Conservation (phyloP, 2,329 filamentous ascomycete species). For the Arthrobotrys sphaeroides region DNA sequence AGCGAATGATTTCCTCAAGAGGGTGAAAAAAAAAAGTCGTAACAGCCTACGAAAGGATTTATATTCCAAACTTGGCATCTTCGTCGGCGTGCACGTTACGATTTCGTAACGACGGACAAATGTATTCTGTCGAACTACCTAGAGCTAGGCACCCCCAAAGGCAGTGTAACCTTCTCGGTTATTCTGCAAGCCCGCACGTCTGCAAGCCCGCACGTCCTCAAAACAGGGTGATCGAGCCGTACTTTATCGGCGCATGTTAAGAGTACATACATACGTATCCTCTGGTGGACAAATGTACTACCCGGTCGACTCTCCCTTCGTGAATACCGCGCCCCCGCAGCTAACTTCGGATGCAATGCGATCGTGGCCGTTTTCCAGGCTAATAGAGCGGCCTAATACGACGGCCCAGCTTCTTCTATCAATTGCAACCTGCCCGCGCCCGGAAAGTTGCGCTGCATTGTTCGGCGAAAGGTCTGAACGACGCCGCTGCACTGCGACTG, state of each 20-base stretch:
- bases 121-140: not conserved
- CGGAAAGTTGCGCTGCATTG: too few relatives aligned
- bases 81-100: not conserved
- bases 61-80: not conserved
- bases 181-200: constrained; percentile 4
- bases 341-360: not conserved
- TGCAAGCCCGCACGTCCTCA: not conserved
- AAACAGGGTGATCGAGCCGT: constrained; percentile 17
- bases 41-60: not conserved
- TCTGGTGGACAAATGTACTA: not conserved
- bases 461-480: constrained; percentile 10
- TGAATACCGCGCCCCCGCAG: not conserved
- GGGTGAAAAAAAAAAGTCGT: not conserved
- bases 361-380: not conserved
- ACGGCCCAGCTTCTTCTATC: too few relatives aligned
- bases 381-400: too few relatives aligned
- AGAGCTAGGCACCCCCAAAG: constrained; percentile 34
- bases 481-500: not conserved
- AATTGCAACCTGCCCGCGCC: not conserved
- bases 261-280: constrained; percentile 8
- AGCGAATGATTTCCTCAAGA: not conserved
- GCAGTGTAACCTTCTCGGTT: constrained; percentile 8
- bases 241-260: not conserved
- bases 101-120: not conserved
- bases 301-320: not conserved